Percentiles rank a stretch among this genome's conserved stretches.
Conservation (phyloP, 2,329 filamentous ascomycete species). For the Juglanconis sp. region DNA sequence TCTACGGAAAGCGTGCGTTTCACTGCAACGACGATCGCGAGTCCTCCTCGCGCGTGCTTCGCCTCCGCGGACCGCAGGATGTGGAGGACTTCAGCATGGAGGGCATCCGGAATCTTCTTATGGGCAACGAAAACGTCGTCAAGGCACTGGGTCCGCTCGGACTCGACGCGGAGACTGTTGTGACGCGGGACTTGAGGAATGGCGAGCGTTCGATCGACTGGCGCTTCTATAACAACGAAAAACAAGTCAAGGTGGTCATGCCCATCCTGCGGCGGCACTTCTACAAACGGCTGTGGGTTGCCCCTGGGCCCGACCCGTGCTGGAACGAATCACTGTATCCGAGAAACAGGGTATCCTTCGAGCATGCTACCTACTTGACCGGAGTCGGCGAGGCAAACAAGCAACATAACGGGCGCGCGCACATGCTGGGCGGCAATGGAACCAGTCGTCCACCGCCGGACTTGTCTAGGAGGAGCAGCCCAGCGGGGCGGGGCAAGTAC, state of each 20-base stretch:
- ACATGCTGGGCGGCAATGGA: too few species aligned
- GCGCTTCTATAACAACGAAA: conserved; percentile 2
- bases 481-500: not conserved
- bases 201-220: not conserved
- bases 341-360: not conserved
- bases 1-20: not conserved
- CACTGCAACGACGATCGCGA: not conserved
- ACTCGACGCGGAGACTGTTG: not conserved
- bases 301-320: not conserved
- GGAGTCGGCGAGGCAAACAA: not conserved
- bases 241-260: not conserved
- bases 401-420: not conserved
- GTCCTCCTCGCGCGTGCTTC: not conserved
- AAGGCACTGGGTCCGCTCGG: not conserved
- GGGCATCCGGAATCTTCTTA: not conserved
- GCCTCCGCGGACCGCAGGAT: not conserved
- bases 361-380: not conserved
- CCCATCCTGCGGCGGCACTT: not conserved
- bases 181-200: not conserved
- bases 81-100: not conserved
- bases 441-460: too few species aligned
- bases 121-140: not conserved
- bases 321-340: not conserved
- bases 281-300: not conserved
- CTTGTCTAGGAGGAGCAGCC: not conserved